phyloP scores from a whole-genome alignment of 169 alveolate species.

The Plasmodium fragile region DNA sequence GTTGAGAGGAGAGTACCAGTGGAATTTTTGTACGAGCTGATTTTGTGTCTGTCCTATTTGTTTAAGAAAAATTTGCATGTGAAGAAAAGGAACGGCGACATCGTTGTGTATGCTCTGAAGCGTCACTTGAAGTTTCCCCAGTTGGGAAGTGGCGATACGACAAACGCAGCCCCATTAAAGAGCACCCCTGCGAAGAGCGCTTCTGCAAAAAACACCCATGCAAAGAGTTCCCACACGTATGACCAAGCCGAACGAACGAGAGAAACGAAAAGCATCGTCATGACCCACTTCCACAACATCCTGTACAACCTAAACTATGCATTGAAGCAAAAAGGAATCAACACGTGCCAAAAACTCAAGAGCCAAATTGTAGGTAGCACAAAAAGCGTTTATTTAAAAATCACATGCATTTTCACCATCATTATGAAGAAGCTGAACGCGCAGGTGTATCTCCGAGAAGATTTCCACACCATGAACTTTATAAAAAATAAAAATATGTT shows the following conservation, averaged over 20 bases:
- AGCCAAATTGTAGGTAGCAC: constrained; percentile 22
- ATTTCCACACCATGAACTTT: background rate
- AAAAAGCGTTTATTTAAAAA: constrained; percentile 40
- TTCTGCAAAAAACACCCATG: background rate
- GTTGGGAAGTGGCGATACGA: background rate
- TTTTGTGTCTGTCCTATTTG: constrained; percentile 5
- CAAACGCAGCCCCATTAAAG: background rate
- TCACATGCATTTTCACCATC: constrained; percentile 10
- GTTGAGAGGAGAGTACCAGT: constrained; percentile 16
- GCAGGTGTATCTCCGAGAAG: background rate
- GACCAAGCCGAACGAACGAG: background rate
- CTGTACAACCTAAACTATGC: constrained; percentile 48
- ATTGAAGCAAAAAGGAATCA: constrained; percentile 36
- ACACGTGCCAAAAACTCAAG: constrained; percentile 8
- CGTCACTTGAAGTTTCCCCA: background rate
- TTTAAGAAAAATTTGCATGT: constrained; percentile 30
- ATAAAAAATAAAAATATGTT: constrained; percentile 16
- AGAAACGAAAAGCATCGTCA: background rate
- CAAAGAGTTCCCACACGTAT: background rate
- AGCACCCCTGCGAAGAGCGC: background rate
- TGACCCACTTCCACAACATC: constrained; percentile 23
- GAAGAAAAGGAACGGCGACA: constrained; percentile 9
- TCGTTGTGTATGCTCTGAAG: constrained; percentile 26
- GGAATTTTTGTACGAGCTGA: constrained; percentile 20
- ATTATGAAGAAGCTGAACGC: constrained; percentile 39